Conservation (phyloP, 495 filamentous ascomycete species). For the Lasiosphaeria ovina region DNA sequence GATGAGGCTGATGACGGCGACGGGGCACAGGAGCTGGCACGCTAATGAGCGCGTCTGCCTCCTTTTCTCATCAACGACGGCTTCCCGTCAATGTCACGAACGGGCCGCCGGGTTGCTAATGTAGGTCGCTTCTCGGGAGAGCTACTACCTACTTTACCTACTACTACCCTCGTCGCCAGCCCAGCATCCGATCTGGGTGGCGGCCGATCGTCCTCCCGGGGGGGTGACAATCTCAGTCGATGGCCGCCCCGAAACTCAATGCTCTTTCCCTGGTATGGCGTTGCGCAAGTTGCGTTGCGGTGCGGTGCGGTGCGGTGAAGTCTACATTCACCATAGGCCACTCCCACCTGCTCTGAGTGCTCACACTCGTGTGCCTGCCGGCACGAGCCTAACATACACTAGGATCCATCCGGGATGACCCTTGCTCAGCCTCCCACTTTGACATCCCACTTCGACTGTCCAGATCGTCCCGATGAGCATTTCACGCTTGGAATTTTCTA, state of each 20-base stretch:
- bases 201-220: too few relatives aligned
- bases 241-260: too few relatives aligned
- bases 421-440: conserved; percentile 10
- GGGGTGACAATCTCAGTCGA: too few relatives aligned
- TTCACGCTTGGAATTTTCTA: neutral
- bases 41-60: neutral
- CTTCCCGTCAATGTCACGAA: too few relatives aligned
- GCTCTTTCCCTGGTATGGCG: too few relatives aligned
- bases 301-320: neutral
- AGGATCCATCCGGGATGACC: conserved; percentile 11
- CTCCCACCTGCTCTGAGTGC: neutral
- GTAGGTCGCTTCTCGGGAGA: too few relatives aligned
- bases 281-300: neutral
- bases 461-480: neutral
- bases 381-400: neutral
- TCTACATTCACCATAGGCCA: too few relatives aligned
- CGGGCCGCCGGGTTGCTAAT: too few relatives aligned
- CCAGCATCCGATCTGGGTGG: too few relatives aligned
- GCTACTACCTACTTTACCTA: too few relatives aligned
- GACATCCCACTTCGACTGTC: neutral
- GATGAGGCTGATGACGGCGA: neutral
- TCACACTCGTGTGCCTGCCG: conserved; percentile 1
- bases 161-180: too few relatives aligned
- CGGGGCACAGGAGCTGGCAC: neutral
- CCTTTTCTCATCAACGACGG: neutral